phyloP scores from a whole-genome alignment of 2,329 filamentous ascomycete genomes.

The Xylaria digitata region DNA sequence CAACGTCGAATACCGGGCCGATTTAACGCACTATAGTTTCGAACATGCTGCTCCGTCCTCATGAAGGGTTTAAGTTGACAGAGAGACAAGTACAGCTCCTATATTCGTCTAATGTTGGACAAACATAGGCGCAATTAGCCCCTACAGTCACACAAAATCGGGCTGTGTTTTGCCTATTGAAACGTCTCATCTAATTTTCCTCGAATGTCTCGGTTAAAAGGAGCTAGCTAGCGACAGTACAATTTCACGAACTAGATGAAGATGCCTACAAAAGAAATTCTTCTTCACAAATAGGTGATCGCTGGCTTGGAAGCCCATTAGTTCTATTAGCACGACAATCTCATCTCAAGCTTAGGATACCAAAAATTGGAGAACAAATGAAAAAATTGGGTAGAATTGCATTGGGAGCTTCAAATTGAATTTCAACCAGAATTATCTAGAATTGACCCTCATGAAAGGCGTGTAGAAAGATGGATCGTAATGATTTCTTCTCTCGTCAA shows the following conservation, averaged over 20 bases:
- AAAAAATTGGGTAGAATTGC: too few species aligned
- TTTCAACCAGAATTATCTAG: neutral
- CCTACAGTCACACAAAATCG: neutral
- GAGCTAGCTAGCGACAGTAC: neutral
- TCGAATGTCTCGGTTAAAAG: neutral
- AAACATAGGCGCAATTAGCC: neutral
- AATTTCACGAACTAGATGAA: neutral
- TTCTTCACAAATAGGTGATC: neutral
- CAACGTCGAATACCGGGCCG: neutral
- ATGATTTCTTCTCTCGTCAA: neutral
- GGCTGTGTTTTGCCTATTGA: neutral
- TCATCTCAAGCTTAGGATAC: too few species aligned
- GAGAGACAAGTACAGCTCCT: neutral
- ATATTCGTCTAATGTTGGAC: neutral
- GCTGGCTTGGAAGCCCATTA: too few species aligned
- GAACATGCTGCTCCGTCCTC: neutral
- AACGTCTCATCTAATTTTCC: constrained; percentile 22
- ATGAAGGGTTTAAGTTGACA: neutral
- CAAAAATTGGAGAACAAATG: too few species aligned
- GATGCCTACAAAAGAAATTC: neutral
- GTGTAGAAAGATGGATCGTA: neutral
- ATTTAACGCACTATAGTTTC: neutral
- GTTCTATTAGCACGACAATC: neutral
- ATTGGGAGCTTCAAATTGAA: neutral
- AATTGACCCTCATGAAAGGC: neutral